Percentiles rank a stretch among this genome's conserved stretches.
These are phyloP conservation scores for Mesostigma viride DNA, from an alignment of 139 green algal species.

Conservation along the genomic window DNA sequence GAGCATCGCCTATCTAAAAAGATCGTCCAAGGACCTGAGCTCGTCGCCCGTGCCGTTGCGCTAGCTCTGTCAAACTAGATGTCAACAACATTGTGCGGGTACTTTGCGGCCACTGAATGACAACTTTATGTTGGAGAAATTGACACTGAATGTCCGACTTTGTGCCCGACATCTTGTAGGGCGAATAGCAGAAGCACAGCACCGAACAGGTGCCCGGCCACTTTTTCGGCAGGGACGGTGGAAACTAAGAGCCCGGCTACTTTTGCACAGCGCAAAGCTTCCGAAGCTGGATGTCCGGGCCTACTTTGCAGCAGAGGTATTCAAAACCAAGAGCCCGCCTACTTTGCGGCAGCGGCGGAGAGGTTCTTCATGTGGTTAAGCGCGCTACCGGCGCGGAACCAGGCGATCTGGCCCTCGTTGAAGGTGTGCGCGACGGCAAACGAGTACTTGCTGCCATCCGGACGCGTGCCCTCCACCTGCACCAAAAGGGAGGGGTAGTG, in stretches of 20 bases:
- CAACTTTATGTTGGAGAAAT: no score
- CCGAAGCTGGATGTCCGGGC: not conserved
- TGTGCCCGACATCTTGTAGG: no score
- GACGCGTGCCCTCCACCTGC: no score
- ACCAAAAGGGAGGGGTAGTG: no score
- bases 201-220: constrained; percentile 20
- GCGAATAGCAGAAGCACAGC: no score
- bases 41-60: no score
- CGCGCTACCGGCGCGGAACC: constrained; percentile 78
- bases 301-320: not conserved
- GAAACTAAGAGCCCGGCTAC: constrained; percentile 16
- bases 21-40: no score
- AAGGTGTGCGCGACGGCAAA: constrained; percentile 89
- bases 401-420: constrained; percentile 89
- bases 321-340: not conserved
- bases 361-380: constrained; percentile 71
- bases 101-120: no score
- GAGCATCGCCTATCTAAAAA: no score
- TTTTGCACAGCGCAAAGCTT: constrained; percentile 15
- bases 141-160: no score
- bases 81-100: no score
- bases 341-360: not conserved
- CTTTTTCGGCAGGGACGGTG: not conserved
- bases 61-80: no score
- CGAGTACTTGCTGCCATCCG: constrained; percentile 65